phyloP scores from a whole-genome alignment of 176 grass and related monocot species.

The Pharus latifolius region DNA sequence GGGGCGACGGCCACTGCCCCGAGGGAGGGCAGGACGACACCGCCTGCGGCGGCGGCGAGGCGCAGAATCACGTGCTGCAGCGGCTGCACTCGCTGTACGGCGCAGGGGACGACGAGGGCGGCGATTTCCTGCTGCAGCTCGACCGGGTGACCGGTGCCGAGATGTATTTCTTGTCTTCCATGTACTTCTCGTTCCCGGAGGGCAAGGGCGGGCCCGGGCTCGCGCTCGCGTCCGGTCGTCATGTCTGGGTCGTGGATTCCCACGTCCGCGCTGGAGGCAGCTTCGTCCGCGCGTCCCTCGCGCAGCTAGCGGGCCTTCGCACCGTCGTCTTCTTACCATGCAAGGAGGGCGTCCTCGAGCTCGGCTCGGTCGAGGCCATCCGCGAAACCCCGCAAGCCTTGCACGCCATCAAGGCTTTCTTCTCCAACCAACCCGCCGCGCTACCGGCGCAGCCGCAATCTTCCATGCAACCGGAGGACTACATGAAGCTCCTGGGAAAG shows the following conservation, averaged over 20 bases:
- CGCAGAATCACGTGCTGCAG: neutral
- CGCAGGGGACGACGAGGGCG: neutral
- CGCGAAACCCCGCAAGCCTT: slow-evolving; percentile 2
- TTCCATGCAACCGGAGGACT: neutral
- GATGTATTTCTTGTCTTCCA: slow-evolving; percentile 30
- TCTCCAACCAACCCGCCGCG: neutral
- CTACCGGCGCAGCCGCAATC: neutral
- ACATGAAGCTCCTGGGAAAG: neutral
- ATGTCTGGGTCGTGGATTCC: slow-evolving; percentile 10
- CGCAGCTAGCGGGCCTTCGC: slow-evolving; percentile 14
- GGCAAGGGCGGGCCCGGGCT: neutral
- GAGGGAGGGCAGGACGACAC: neutral
- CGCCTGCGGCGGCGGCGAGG: neutral
- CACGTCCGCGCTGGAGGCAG: neutral
- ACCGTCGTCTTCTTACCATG: slow-evolving; percentile 26
- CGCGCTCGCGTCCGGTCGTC: neutral
- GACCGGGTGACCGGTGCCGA: slow-evolving; percentile 18
- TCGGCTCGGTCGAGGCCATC: slow-evolving; percentile 18
- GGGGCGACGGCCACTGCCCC: slow-evolving; percentile 29
- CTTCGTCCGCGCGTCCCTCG: slow-evolving; percentile 18
- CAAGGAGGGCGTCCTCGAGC: slow-evolving; percentile 17
- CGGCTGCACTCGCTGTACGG: neutral
- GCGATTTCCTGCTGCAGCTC: neutral
- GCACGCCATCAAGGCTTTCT: slow-evolving; percentile 6
- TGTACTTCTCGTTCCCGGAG: slow-evolving; percentile 16